Base-by-base conservation (phyloP, 164 flowering plant species). In the Umbilicus rupestris region DNA sequence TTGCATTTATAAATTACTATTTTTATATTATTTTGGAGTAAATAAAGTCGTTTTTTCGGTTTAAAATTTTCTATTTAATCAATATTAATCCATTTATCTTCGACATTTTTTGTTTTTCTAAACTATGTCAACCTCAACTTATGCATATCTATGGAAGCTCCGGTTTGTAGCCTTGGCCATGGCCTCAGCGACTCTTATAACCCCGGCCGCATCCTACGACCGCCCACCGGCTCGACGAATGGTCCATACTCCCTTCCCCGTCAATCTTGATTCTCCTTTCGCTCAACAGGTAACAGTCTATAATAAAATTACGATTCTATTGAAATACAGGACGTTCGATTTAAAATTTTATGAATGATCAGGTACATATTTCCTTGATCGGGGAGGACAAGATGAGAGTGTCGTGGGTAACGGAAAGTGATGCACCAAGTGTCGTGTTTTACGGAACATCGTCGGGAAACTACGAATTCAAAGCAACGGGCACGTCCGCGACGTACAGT, bases 381-480 rank as follows among this genome's bases (percentile, higher is more conserved):
- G 93, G 93, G 5, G 24, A n/a, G n/a, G 83, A 87, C 68, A 79
- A 78, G 70, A 87, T 89, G 92, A 81, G 89, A 73, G 79, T 89
- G 68, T 65, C 87, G 24, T 89, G 93, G 96, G 78, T 91, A 1
- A 86, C 30, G 6, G 71, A 75, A 0, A 73, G 64, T 8, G 29
- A 24, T 0, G 65, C 82, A 41, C 74, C 81, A 0, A 49, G 92
- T 0, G 69, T 31, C 0, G 90, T 91, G 1, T 41, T 73, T 0
- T 89, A 89, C 20, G 90, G 93, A 2, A 80, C 81, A 6, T 77
- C 84, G 20, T 67, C 79, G 0, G 84, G 84, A 20, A 52, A 17
- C 0, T 68, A 78, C 39, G 20, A 7, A 11, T 37, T 6, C 6
- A 77, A 79, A 0, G 81, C 84, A 7, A 78, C 57, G 0, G 92